Conservation (phyloP, 192 early-diverging fungal genomes). For the Ramicandelaber brevisporus region DNA sequence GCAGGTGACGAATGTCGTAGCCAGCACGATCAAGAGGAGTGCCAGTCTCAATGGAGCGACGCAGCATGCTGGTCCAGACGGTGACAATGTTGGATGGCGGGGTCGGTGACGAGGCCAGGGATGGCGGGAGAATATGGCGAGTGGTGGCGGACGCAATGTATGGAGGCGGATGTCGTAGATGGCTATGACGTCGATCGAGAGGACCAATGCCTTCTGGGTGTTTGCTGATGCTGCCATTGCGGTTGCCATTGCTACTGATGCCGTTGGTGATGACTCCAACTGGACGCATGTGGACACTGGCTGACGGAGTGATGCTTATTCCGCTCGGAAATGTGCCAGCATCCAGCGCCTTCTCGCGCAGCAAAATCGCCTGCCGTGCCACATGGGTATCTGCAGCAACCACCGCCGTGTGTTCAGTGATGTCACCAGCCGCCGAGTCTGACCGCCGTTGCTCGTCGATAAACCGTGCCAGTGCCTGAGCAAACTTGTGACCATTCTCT, state of each 20-base stretch:
- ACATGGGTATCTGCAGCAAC: no score
- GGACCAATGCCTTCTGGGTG: no score
- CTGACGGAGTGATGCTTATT: background rate
- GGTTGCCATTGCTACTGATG: background rate
- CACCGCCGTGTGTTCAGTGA: background rate
- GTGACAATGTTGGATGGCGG: conserved; percentile 17
- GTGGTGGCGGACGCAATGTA: conserved; percentile 3
- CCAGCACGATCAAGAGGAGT: conserved; percentile 50
- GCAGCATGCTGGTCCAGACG: conserved; percentile 77
- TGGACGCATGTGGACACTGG: no score
- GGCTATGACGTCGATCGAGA: no score
- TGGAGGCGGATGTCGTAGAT: conserved; percentile 10
- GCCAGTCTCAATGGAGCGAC: conserved; percentile 60
- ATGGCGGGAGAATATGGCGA: conserved; percentile 1
- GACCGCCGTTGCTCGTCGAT: conserved; percentile 32
- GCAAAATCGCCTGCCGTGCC: no score
- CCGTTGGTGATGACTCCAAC: conserved; percentile 4
- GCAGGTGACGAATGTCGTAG: conserved; percentile 55
- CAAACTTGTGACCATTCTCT: conserved; percentile 37
- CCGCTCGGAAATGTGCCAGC: conserved; percentile 4
- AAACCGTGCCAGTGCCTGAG: conserved; percentile 49
- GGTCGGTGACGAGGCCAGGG: conserved; percentile 3
- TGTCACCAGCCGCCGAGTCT: no score
- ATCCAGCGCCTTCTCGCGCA: background rate
- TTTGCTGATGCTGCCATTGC: no score